Base-by-base conservation (phyloP, 805 yeast species). In the Wickerhamiella dianesei region DNA sequence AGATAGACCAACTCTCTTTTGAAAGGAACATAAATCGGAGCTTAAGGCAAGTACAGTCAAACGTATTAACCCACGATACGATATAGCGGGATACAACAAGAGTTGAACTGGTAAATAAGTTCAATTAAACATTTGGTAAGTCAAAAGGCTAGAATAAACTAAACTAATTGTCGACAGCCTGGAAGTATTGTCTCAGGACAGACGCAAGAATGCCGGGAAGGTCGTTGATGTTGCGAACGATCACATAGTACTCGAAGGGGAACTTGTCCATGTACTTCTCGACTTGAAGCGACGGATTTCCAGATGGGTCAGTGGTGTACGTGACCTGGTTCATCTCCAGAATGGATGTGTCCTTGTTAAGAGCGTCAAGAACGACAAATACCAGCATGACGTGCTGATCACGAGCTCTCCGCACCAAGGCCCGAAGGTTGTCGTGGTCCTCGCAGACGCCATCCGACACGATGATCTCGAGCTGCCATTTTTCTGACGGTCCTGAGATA, bases 371-470 rank as follows among this genome's bases (percentile, higher is more conserved):
- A 29, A 92, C 76, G 20, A 92, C 95, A 67, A 92, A 92, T 37
- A 92, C 97, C 50, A 92, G 70, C 96, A 94, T 87, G 50, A 92
- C 81, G 58, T 80, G 81, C 55, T 85, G 84, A 56, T 92, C 97
- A 56, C 95, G 74, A 1, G 97, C 97, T 53, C 76, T 76, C 57
- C 98, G 79, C 3, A 89, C 96, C 55, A 92, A 71, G 53, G 89
- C 72, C 53, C 82, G 79, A 44, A 92, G 70, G 0, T 82, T 77
- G 25, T 74, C 87, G 62, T 92, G 98, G 62, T 88, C 94, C 64
- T 92, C 99, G 61, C 96, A 87, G 43, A 92, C 85, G 65, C 99
- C 99, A 67, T 92, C 99, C 1, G 96, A 86, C 29, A 92, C 73
- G 50, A 92, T 82, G 48, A 92, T 86, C 62, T 94, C 86, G 53